Conservation (phyloP, 2,329 filamentous ascomycete genomes). For the Xylariaceae sp. region DNA sequence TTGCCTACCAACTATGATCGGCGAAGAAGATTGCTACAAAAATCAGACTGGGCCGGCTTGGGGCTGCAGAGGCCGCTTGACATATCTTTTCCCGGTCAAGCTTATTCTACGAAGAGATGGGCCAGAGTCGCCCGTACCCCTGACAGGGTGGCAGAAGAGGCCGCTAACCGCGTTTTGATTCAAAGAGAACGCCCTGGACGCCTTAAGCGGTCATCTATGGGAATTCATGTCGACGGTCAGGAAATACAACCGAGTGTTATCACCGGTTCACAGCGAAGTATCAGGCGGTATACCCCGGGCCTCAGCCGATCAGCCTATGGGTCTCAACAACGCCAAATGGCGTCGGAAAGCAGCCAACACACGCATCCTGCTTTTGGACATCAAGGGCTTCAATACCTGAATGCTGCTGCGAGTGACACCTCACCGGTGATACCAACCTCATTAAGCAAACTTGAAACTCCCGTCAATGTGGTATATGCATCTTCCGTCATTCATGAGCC, state of each 20-base stretch:
- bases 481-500: slow-evolving; percentile 29
- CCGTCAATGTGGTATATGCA: slow-evolving; percentile 24
- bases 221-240: slow-evolving; percentile 36
- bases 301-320: not conserved
- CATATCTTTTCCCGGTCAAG: slow-evolving; percentile 28
- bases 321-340: not conserved
- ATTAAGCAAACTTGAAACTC: slow-evolving; percentile 15
- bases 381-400: not conserved
- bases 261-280: slow-evolving; percentile 18
- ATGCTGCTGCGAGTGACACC: not conserved
- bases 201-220: slow-evolving; percentile 20
- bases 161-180: not conserved
- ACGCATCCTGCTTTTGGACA: not conserved
- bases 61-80: slow-evolving; percentile 34
- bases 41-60: slow-evolving; percentile 36
- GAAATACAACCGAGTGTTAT: slow-evolving; percentile 28
- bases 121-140: slow-evolving; percentile 15
- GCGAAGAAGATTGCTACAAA: slow-evolving; percentile 31
- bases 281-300: slow-evolving; percentile 19
- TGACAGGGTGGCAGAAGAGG: slow-evolving; percentile 7
- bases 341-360: not conserved
- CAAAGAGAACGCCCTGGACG: not conserved
- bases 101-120: slow-evolving; percentile 26
- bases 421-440: not conserved
- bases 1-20: slow-evolving; percentile 25